A percentile compares a stretch with the other conserved stretches of the same genome.
phyloP scores from a whole-genome alignment of 1,139 yeast species.

The Candida tunisiensis region DNA sequence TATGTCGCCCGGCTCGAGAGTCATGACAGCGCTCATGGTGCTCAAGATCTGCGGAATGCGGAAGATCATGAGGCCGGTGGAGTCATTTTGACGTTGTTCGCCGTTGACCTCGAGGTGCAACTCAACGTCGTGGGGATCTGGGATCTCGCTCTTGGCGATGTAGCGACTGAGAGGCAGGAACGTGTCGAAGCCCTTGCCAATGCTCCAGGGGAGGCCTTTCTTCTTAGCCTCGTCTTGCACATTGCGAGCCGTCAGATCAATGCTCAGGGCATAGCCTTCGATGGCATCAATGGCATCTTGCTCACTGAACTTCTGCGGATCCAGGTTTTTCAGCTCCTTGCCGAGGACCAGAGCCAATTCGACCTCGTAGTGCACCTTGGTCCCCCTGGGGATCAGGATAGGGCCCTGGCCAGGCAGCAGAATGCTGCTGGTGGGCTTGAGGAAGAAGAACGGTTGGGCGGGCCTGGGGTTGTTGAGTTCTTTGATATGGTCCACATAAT shows the following conservation, averaged over 20 bases:
- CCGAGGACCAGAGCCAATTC: slow-evolving; percentile 74
- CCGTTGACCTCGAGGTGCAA: slow-evolving; percentile 60
- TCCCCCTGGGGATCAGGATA: slow-evolving; percentile 68
- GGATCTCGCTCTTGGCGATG: slow-evolving; percentile 47
- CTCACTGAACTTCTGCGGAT: slow-evolving; percentile 36
- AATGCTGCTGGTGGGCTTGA: slow-evolving; percentile 47
- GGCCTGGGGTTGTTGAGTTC: slow-evolving; percentile 77
- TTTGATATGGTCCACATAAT: slow-evolving; percentile 85
- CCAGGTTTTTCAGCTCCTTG: slow-evolving; percentile 43
- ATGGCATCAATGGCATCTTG: slow-evolving; percentile 62
- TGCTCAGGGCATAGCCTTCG: slow-evolving; percentile 72
- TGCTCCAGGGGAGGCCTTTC: slow-evolving; percentile 93
- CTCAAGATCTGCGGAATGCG: slow-evolving; percentile 68
- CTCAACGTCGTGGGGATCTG: slow-evolving; percentile 59
- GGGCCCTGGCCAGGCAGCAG: slow-evolving; percentile 50
- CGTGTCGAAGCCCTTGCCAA: slow-evolving; percentile 94
- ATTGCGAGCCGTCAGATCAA: slow-evolving; percentile 90
- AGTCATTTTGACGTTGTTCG: slow-evolving; percentile 51
- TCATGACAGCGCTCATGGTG: slow-evolving; percentile 76
- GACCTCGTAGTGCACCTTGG: slow-evolving; percentile 76
- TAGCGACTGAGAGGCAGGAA: slow-evolving; percentile 68
- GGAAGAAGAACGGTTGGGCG: slow-evolving; percentile 65
- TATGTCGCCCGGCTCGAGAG: slow-evolving; percentile 78
- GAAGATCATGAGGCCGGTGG: slow-evolving; percentile 77
- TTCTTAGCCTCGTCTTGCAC: slow-evolving; percentile 90